A percentile compares a stretch with the other conserved stretches of the same genome.
Evolutionary conservation across 345 rosid species (phyloP).

Genomic region (Gossypioides kirkii): DNA sequence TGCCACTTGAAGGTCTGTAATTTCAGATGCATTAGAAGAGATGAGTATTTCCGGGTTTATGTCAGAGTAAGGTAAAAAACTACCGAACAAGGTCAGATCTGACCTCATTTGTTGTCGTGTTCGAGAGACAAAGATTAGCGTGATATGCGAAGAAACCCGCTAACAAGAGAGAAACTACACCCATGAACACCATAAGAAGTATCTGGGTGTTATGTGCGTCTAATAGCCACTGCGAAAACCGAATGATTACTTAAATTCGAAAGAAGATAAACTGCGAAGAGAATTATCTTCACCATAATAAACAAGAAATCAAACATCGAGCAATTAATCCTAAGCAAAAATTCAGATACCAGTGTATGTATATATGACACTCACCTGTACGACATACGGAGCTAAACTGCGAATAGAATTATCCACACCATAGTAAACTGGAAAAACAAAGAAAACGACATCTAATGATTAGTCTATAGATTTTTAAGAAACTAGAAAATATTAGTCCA

Average conservation of each 20-base stretch:
- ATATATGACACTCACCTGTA: constrained; percentile 48
- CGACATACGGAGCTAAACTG: constrained; percentile 63
- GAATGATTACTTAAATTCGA: neutral
- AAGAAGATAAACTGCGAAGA: neutral
- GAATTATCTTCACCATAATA: neutral
- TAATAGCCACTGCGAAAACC: constrained; percentile 73
- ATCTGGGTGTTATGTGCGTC: constrained; percentile 78
- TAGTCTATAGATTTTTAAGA: constrained; percentile 7
- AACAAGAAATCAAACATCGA: neutral
- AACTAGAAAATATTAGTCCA: constrained; percentile 6
- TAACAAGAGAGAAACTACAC: constrained; percentile 66
- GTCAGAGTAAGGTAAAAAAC: neutral
- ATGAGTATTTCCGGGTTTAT: neutral
- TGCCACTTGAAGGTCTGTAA: constrained; percentile 87
- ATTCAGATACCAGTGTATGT: neutral
- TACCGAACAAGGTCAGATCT: neutral
- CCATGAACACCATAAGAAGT: constrained; percentile 81
- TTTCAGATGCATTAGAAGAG: constrained; percentile 8
- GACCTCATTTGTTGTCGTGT: constrained; percentile 94
- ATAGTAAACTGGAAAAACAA: constrained; percentile 58
- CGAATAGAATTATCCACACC: constrained; percentile 63
- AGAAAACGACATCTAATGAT: constrained; percentile 13
- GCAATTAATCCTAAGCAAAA: neutral
- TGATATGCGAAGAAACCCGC: constrained; percentile 88
- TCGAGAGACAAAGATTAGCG: constrained; percentile 64